phyloP scores from a whole-genome alignment of 1,284 basidiomycete genomes.

The Ustilago lituana region DNA sequence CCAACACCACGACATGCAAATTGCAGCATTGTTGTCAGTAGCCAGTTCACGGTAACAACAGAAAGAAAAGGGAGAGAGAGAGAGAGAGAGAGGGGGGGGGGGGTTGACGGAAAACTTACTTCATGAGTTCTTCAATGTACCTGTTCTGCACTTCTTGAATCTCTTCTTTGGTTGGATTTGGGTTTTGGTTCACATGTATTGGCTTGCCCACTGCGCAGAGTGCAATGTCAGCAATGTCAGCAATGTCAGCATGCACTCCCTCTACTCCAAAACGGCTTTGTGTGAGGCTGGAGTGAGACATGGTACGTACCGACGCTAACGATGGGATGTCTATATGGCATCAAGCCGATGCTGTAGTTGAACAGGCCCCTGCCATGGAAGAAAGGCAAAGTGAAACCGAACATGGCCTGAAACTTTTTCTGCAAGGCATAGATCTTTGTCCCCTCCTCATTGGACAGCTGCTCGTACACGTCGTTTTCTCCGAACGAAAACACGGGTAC shows the following conservation, averaged over 20 bases:
- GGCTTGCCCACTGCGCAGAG: conserved; percentile 77
- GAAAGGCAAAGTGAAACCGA: conserved; percentile 95
- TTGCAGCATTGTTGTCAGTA: too few relatives aligned
- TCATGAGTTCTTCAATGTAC: conserved; percentile 82
- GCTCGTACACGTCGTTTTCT: conserved; percentile 98
- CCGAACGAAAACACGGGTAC: conserved; percentile 76
- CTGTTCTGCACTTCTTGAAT: conserved; percentile 80
- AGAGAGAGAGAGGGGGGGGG: too few relatives aligned
- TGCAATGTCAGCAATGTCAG: not conserved
- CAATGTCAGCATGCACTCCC: not conserved
- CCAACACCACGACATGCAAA: too few relatives aligned
- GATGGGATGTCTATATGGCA: conserved; percentile 94
- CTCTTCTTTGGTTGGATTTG: conserved; percentile 83
- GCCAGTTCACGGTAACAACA: too few relatives aligned
- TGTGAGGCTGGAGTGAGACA: too few relatives aligned
- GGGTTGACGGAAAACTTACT: too few relatives aligned
- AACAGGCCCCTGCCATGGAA: conserved; percentile 83
- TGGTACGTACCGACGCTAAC: conserved; percentile 81
- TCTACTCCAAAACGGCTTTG: too few relatives aligned
- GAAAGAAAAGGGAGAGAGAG: not conserved
- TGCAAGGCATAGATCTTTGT: conserved; percentile 77
- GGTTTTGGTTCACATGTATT: conserved; percentile 79
- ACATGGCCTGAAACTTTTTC: conserved; percentile 70
- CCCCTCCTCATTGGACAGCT: conserved; percentile 92
- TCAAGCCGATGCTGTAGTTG: conserved; percentile 76